Percentiles rank a stretch among this genome's conserved stretches.
Evolutionary conservation across 495 filamentous ascomycete genomes (phyloP).

Genomic region (Tetracladium setigerum): DNA sequence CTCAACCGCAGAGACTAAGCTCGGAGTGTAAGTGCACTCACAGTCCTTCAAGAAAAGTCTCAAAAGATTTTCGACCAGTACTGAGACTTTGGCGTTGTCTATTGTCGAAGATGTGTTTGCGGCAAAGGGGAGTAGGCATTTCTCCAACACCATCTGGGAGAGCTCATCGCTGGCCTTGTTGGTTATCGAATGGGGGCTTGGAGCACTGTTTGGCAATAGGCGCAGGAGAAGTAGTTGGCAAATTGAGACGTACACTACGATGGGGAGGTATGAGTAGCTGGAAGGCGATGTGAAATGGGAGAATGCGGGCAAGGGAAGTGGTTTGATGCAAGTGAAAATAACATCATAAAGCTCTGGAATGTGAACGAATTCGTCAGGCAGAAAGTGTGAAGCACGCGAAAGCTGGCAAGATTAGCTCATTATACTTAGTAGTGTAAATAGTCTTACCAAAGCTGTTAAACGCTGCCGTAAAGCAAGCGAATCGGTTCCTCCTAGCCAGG

Average conservation of each 20-base stretch:
- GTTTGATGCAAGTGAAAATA: conserved; percentile 48
- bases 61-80: conserved; percentile 67
- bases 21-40: conserved; percentile 33
- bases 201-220: conserved; percentile 51
- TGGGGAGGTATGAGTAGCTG: conserved; percentile 33
- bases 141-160: conserved; percentile 50
- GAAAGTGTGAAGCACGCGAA: conserved; percentile 5
- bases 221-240: conserved; percentile 55
- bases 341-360: conserved; percentile 26
- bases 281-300: conserved; percentile 56
- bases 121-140: conserved; percentile 63
- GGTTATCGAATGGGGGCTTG: conserved; percentile 32
- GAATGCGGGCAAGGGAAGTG: conserved; percentile 64
- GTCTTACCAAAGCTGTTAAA: conserved; percentile 28
- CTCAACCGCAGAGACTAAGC: conserved; percentile 46
- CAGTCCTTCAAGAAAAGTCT: conserved; percentile 43
- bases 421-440: background rate
- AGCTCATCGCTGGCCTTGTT: conserved; percentile 31
- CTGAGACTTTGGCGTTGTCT: conserved; percentile 76
- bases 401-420: conserved; percentile 6
- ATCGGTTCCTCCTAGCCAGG: conserved; percentile 32
- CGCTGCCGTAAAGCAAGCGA: conserved; percentile 32
- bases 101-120: conserved; percentile 52
- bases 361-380: conserved; percentile 20
- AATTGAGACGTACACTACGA: conserved; percentile 49